Percentiles rank a stretch among this genome's conserved stretches.
Evolutionary conservation across 768 basidiomycete genomes (phyloP).

Genomic region (Kwoniella sp.): DNA sequence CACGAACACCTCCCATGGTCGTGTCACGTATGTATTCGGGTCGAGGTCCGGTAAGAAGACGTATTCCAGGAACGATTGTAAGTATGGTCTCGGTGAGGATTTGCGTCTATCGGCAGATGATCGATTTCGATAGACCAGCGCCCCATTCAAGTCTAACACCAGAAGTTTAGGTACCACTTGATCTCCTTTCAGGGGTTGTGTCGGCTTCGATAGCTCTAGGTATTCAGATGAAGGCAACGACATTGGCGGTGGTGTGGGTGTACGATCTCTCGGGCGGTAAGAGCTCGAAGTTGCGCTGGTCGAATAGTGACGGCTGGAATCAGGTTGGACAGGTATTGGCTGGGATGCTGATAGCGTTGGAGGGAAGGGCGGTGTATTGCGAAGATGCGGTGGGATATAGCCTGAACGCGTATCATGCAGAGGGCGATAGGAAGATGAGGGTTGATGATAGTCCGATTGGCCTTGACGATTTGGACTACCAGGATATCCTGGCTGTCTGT

Average conservation of each 20-base stretch:
- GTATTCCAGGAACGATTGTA: slow-evolving; percentile 47
- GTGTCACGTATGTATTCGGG: not conserved
- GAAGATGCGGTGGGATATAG: slow-evolving; percentile 3
- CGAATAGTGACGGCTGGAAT: not conserved
- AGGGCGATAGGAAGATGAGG: not conserved
- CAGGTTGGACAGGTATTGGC: not conserved
- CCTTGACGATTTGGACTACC: not conserved
- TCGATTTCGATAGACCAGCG: slow-evolving; percentile 44
- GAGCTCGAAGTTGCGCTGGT: not conserved
- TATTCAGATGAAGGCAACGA: slow-evolving; percentile 20
- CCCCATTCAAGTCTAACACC: slow-evolving; percentile 54
- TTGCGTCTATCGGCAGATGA: slow-evolving; percentile 6
- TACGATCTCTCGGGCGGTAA: slow-evolving; percentile 4
- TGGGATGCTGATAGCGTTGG: not conserved
- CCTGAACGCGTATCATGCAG: not conserved
- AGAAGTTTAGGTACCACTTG: slow-evolving; percentile 39
- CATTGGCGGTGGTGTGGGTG: slow-evolving; percentile 12
- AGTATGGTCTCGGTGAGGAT: slow-evolving; percentile 47
- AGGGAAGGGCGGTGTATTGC: not conserved
- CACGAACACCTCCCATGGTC: slow-evolving; percentile 54
- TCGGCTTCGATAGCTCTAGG: slow-evolving; percentile 10
- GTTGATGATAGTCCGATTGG: not conserved
- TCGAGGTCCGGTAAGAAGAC: slow-evolving; percentile 35
- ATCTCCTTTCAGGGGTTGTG: not conserved
- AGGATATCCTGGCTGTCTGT: not conserved